A percentile compares a stretch with the other conserved stretches of the same genome.
Conservation (phyloP, 805 yeast genomes). For the Ogataea saltuana region DNA sequence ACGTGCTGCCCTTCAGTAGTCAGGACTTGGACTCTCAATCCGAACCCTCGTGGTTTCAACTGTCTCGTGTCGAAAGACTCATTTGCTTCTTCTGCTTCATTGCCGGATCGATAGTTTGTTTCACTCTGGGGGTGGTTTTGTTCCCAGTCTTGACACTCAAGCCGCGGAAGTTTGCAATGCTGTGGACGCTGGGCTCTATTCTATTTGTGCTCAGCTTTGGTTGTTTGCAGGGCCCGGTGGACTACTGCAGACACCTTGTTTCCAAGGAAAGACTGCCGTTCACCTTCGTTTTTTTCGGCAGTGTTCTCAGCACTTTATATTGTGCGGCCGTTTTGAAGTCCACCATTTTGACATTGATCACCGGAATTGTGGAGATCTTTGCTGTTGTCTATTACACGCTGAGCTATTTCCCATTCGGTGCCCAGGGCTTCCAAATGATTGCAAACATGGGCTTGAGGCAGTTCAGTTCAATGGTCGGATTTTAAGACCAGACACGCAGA, state of each 20-base stretch:
- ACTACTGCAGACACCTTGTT: constrained; percentile 70
- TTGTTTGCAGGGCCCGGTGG: constrained; percentile 87
- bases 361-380: constrained; percentile 74
- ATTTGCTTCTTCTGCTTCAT: constrained; percentile 77
- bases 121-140: constrained; percentile 74
- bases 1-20: constrained; percentile 63
- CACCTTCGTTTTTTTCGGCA: constrained; percentile 75
- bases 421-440: constrained; percentile 62
- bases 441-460: constrained; percentile 41
- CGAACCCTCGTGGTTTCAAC: constrained; percentile 77
- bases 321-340: constrained; percentile 71
- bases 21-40: constrained; percentile 46
- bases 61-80: constrained; percentile 78
- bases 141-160: constrained; percentile 87
- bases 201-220: constrained; percentile 89
- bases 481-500: no score
- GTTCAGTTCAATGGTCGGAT: constrained; percentile 44
- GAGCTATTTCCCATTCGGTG: constrained; percentile 95
- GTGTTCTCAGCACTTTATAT: constrained; percentile 76
- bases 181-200: constrained; percentile 91
- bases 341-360: constrained; percentile 72
- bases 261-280: constrained; percentile 79
- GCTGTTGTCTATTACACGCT: constrained; percentile 90
- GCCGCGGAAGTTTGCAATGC: constrained; percentile 86
- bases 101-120: constrained; percentile 76